phyloP scores from a whole-genome alignment of 2,329 filamentous ascomycete genomes.

The Leptographium procerum region DNA sequence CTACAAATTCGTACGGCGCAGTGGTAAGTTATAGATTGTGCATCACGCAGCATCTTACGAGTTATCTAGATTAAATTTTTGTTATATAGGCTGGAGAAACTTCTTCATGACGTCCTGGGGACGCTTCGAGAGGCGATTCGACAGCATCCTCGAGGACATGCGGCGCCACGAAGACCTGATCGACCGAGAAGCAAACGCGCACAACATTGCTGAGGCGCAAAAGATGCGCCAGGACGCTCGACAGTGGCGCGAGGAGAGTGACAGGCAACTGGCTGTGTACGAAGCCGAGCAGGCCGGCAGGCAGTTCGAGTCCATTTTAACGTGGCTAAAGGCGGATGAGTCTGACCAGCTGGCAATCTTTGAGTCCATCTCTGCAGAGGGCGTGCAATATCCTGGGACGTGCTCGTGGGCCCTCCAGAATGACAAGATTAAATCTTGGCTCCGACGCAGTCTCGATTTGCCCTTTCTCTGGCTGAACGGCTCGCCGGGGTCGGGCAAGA shows the following conservation, averaged over 20 bases:
- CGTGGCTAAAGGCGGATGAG: constrained; percentile 21
- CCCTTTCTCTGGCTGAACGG: constrained; percentile 23
- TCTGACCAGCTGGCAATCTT: constrained; percentile 19
- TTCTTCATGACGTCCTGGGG: constrained; percentile 26
- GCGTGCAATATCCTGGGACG: constrained; percentile 18
- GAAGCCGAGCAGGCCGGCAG: constrained; percentile 15
- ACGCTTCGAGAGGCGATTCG: constrained; percentile 23
- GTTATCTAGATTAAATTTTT: neutral
- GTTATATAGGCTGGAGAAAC: constrained; percentile 21
- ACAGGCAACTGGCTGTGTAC: constrained; percentile 10
- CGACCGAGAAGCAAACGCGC: constrained; percentile 22
- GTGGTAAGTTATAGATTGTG: neutral
- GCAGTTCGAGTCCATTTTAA: constrained; percentile 16
- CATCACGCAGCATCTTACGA: too few relatives aligned
- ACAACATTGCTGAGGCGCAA: constrained; percentile 16
- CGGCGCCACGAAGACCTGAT: constrained; percentile 19
- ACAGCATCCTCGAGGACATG: constrained; percentile 22
- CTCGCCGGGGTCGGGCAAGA: constrained; percentile 25
- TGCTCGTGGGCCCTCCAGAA: constrained; percentile 23
- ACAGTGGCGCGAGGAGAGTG: constrained; percentile 15
- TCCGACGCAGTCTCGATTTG: constrained; percentile 11
- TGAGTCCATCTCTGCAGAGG: constrained; percentile 17
- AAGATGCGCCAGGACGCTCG: constrained; percentile 15
- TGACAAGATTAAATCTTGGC: constrained; percentile 16
- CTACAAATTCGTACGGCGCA: constrained; percentile 28